Evolutionary conservation across 352 stramenopile genomes (phyloP).

Genomic region (Phytophthora melonis): DNA sequence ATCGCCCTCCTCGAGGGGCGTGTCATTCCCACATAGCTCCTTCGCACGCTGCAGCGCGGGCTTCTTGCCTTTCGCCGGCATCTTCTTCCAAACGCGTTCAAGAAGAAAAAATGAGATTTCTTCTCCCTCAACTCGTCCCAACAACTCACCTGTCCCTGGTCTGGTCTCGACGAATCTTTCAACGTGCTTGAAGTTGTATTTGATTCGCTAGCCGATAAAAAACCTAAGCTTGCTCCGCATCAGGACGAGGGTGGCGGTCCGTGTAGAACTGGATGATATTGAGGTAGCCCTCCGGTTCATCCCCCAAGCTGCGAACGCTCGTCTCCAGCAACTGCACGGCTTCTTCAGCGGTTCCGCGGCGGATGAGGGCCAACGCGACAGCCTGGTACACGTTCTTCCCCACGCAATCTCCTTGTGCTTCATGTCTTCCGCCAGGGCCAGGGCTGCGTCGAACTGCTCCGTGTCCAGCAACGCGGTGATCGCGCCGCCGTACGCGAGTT

Average conservation of each 20-base stretch:
- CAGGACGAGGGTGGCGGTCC: conserved; percentile 40
- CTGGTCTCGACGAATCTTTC: not conserved
- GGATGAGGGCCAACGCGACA: conserved; percentile 60
- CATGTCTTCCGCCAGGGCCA: conserved; percentile 53
- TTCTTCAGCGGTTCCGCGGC: conserved; percentile 52
- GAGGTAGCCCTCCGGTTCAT: conserved; percentile 58
- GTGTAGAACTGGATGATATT: conserved; percentile 69
- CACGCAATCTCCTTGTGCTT: conserved; percentile 51
- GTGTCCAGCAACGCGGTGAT: conserved; percentile 57
- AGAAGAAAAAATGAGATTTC: too few species aligned
- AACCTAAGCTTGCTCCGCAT: conserved; percentile 47
- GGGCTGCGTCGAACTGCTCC: conserved; percentile 52
- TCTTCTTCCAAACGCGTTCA: not conserved
- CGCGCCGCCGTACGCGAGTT: conserved; percentile 63
- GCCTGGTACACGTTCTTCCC: conserved; percentile 64
- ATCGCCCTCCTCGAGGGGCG: not conserved
- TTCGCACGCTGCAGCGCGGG: not conserved
- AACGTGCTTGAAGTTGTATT: not conserved
- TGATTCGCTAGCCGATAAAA: not conserved
- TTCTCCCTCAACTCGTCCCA: not conserved
- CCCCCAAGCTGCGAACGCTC: conserved; percentile 59
- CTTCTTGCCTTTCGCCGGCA: not conserved
- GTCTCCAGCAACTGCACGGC: conserved; percentile 58
- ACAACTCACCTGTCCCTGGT: not conserved
- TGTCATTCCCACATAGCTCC: not conserved